These are phyloP conservation scores for Selenicereus undatus DNA, from an alignment of 148 eudicot genomes.

Conservation along the genomic window DNA sequence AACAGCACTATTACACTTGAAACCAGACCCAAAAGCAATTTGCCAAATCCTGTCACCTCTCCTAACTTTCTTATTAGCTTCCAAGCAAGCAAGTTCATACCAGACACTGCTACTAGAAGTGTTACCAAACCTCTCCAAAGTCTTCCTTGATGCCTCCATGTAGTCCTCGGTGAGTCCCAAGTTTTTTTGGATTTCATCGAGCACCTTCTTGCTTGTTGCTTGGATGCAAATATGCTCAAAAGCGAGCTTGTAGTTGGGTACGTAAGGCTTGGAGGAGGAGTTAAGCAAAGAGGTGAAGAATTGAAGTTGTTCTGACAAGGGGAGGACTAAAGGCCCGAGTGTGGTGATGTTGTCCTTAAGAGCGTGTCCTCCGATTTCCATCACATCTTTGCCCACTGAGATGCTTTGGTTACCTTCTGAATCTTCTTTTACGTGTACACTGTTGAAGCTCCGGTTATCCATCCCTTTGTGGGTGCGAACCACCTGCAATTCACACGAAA, in stretches of 20 bases:
- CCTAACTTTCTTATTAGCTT: conserved; percentile 40
- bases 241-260: conserved; percentile 63
- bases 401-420: conserved; percentile 42
- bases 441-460: conserved; percentile 58
- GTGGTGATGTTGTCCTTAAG: conserved; percentile 66
- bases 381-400: conserved; percentile 50
- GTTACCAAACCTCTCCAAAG: conserved; percentile 73
- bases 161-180: conserved; percentile 57
- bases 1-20: conserved; percentile 74
- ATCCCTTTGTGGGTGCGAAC: conserved; percentile 61
- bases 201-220: conserved; percentile 61
- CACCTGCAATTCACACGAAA: conserved; percentile 31
- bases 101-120: conserved; percentile 86
- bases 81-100: conserved; percentile 77
- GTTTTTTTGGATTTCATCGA: conserved; percentile 59
- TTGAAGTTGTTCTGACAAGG: conserved; percentile 48
- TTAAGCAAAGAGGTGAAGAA: conserved; percentile 48
- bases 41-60: conserved; percentile 69
- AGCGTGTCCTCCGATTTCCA: conserved; percentile 56
- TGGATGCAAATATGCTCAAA: conserved; percentile 72
- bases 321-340: conserved; percentile 54
- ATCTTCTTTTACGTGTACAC: conserved; percentile 55
- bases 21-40: conserved; percentile 67
- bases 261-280: conserved; percentile 41
- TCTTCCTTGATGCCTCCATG: conserved; percentile 72